Conservation (phyloP, 805 yeast species). For the Candida pini region DNA sequence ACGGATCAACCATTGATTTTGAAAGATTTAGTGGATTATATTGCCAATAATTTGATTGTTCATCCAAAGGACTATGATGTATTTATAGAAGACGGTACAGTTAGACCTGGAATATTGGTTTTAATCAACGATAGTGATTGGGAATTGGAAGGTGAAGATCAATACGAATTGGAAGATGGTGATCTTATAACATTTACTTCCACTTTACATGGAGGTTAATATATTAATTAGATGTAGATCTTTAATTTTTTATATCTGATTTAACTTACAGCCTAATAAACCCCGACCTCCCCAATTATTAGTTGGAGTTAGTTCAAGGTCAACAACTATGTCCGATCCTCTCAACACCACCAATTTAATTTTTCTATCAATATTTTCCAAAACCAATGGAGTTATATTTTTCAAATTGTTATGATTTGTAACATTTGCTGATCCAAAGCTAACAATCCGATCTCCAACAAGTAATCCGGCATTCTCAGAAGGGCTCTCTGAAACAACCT, state of each 20-base stretch:
- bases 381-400: constrained; percentile 39
- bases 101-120: constrained; percentile 90
- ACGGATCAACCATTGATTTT: constrained; percentile 27
- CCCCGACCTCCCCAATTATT: constrained; percentile 62
- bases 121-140: constrained; percentile 92
- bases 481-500: constrained; percentile 51
- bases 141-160: constrained; percentile 90
- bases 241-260: constrained; percentile 19
- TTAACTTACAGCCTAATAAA: constrained; percentile 59
- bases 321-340: constrained; percentile 12
- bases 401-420: constrained; percentile 48
- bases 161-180: constrained; percentile 65
- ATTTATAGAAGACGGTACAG: constrained; percentile 74
- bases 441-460: constrained; percentile 47
- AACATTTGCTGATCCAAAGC: constrained; percentile 46
- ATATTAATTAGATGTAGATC: constrained; percentile 1
- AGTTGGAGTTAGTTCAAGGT: constrained; percentile 38
- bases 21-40: constrained; percentile 49
- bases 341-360: constrained; percentile 23
- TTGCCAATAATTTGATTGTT: constrained; percentile 49
- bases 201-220: constrained; percentile 88
- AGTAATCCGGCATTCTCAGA: constrained; percentile 47
- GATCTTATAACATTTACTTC: constrained; percentile 86
- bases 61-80: constrained; percentile 63
- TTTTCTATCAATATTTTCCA: constrained; percentile 20